Evolutionary conservation across 1,284 basidiomycete species (phyloP), one percentile per base, ranked within the genome.

Genomic region (Trichosporon coremiiforme): DNA sequence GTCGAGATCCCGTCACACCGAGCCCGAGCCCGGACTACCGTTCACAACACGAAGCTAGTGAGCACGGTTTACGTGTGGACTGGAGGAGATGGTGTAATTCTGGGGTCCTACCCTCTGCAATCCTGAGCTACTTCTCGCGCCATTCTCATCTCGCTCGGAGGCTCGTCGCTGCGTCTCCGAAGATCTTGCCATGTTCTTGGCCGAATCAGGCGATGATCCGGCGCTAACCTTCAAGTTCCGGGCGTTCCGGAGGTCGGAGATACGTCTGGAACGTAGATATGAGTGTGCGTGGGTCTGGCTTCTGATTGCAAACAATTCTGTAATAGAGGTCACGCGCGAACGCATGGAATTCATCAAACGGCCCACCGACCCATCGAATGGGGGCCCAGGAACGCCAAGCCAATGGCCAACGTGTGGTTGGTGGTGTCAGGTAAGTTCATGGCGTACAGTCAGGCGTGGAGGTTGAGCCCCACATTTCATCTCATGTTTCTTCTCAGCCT

Each of bases 341-440:
- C 20, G 50, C 20, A 53, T 53, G 50, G 50, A 53, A 53, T 53
- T 20, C 50, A 53, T 25, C 15, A 45, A 17, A n/a, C 10, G 41
- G 36, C 36, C 36, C 36, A 38, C 36, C 36, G 36, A 38, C 41
- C 41, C 41, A 45, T 15, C 41, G 41, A 45, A 45, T 45, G 41
- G 41, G 41, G 41, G 41, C 41, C 41, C 50, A 53, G 50, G 50
- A 25, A 53, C 50, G 50, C 50, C 50, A 53, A 53, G 50, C 50
- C 50, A 9, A 22, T 1, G 25, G 50, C 50, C 22, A 22, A 25
- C 22, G 50, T 53, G 50, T 53, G 20, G 50, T 53, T 10, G 22
- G 50, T 53, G 50, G 25, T 53, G 50, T 2, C 7, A 10, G 50
- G n/a, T 53, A 53, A 20, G 50, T 22, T 22, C 6, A 53, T 53